Evolutionary conservation across 1,284 basidiomycete genomes (phyloP).

Genomic region (Rhodotorula glutinis): DNA sequence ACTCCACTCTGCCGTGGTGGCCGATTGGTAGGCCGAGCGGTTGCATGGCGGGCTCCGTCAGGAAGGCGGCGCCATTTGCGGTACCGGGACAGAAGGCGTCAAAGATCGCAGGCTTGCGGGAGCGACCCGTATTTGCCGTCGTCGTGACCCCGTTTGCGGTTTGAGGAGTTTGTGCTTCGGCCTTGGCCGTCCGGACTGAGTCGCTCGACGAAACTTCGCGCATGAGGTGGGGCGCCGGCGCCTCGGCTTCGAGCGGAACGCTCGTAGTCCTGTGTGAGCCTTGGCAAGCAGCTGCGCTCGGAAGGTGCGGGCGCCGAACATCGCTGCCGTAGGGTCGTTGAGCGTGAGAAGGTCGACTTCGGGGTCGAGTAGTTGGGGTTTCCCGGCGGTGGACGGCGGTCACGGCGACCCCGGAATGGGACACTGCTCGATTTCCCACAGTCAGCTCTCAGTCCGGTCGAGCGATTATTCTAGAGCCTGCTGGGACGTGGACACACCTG

Average conservation of each 20-base stretch:
- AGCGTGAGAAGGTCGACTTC: neutral
- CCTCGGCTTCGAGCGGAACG: no score
- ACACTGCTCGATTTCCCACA: neutral
- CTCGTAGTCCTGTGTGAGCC: no score
- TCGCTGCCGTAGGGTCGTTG: slow-evolving; percentile 17
- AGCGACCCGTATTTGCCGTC: slow-evolving; percentile 1
- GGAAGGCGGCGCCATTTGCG: neutral
- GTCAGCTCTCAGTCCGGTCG: no score
- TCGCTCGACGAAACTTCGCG: slow-evolving; percentile 38
- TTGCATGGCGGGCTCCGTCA: neutral
- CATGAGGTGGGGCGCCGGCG: slow-evolving; percentile 16
- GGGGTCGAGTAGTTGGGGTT: neutral
- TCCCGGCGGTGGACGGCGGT: neutral
- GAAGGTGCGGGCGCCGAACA: neutral
- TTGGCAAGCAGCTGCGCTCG: no score
- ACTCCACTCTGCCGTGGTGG: slow-evolving; percentile 30
- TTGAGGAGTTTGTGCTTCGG: slow-evolving; percentile 5
- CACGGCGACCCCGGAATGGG: no score
- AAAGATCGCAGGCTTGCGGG: slow-evolving; percentile 27
- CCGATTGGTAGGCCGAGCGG: slow-evolving; percentile 3
- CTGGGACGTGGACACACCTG: no score
- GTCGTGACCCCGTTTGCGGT: no score
- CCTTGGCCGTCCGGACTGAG: slow-evolving; percentile 40
- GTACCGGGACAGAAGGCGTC: slow-evolving; percentile 18
- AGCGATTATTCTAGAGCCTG: no score